These are phyloP conservation scores for Micractinium conductrix DNA, from an alignment of 139 green algal species.

Conservation along the genomic window DNA sequence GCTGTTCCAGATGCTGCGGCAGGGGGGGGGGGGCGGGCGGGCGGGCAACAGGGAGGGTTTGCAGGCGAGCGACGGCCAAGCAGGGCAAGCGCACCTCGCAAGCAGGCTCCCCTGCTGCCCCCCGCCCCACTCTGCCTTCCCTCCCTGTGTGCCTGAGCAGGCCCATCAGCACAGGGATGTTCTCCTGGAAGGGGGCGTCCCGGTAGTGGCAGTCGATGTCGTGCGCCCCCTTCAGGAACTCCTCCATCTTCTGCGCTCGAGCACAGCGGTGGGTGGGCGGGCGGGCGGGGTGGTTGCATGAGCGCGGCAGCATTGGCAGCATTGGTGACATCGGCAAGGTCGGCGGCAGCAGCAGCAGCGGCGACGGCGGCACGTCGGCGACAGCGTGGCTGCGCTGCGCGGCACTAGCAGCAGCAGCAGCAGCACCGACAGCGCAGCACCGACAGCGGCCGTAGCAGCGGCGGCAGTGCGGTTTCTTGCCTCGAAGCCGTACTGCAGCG, in stretches of 20 bases:
- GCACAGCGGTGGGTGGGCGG: not conserved
- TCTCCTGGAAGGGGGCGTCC: constrained; percentile 88
- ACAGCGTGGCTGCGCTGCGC: too few relatives aligned
- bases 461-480: not conserved
- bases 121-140: not conserved
- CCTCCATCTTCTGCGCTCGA: constrained; percentile 39
- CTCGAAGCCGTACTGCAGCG: constrained; percentile 98
- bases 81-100: too few relatives aligned
- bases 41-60: not conserved
- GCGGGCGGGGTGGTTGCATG: too few relatives aligned
- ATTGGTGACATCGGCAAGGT: too few relatives aligned
- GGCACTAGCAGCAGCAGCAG: too few relatives aligned
- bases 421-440: too few relatives aligned
- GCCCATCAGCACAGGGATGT: constrained; percentile 97
- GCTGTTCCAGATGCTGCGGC: constrained; percentile 92
- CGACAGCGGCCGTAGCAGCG: too few relatives aligned
- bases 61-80: too few relatives aligned
- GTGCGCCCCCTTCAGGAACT: constrained; percentile 89
- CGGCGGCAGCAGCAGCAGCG: too few relatives aligned
- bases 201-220: constrained; percentile 95
- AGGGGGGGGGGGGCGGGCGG: not conserved
- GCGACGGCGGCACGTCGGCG: too few relatives aligned
- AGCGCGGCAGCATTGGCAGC: too few relatives aligned
- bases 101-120: not conserved
- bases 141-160: constrained; percentile 59